These are phyloP conservation scores for Brasenia schreberi DNA, from an alignment of 164 flowering plant genomes.

Conservation along the genomic window DNA sequence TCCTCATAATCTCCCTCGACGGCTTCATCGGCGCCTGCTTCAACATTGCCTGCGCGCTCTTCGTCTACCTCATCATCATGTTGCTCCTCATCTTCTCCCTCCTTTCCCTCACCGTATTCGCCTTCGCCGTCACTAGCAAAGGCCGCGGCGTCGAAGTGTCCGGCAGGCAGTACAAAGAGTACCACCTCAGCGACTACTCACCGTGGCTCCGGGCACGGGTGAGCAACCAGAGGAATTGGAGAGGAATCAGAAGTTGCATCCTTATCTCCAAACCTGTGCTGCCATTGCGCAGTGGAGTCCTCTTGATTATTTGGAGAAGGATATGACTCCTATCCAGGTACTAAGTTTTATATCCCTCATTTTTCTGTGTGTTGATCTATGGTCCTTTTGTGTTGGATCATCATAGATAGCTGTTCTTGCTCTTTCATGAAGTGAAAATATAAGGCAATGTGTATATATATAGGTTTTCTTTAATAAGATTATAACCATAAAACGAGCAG, in stretches of 20 bases:
- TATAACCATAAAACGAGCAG: too few species aligned
- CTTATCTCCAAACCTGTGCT: slow-evolving; percentile 70
- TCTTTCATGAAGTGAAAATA: too few species aligned
- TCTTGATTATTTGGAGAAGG: slow-evolving; percentile 52
- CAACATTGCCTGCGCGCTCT: slow-evolving; percentile 76
- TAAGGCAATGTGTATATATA: too few species aligned
- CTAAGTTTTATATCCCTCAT: background rate
- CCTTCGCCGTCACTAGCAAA: slow-evolving; percentile 55
- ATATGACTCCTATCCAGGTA: slow-evolving; percentile 88
- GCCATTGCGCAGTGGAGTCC: slow-evolving; percentile 68
- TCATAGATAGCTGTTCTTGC: too few species aligned
- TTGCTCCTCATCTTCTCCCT: slow-evolving; percentile 49
- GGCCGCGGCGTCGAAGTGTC: slow-evolving; percentile 64
- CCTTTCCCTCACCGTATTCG: slow-evolving; percentile 56
- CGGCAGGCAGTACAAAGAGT: slow-evolving; percentile 66
- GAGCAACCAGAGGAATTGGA: slow-evolving; percentile 49
- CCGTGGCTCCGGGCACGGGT: slow-evolving; percentile 61
- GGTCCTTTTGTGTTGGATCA: too few species aligned
- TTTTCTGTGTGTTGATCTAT: too few species aligned
- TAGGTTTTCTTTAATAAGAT: too few species aligned
- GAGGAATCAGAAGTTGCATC: slow-evolving; percentile 53
- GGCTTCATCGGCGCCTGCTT: slow-evolving; percentile 96
- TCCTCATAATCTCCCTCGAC: slow-evolving; percentile 64
- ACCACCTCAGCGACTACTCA: slow-evolving; percentile 46
- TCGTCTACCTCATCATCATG: slow-evolving; percentile 71